phyloP scores from a whole-genome alignment of 2,329 filamentous ascomycete genomes.

The Colletotrichum magnum region DNA sequence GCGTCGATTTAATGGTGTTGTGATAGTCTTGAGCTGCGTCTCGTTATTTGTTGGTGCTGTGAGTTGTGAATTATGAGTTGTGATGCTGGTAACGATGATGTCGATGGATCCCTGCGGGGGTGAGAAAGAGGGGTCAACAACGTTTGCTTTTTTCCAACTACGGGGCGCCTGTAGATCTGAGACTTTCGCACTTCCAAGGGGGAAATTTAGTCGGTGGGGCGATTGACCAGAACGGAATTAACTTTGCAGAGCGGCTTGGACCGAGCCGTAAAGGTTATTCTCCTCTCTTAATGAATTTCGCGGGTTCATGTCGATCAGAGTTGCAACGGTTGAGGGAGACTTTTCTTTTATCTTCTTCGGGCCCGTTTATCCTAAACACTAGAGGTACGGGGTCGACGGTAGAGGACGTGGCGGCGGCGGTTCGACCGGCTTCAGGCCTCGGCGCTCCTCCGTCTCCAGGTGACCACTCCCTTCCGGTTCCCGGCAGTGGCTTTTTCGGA shows the following conservation, averaged over 20 bases:
- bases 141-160: not conserved
- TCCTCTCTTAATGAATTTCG: not conserved
- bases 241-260: not conserved
- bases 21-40: not conserved
- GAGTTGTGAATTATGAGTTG: not conserved
- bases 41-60: not conserved
- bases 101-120: not conserved
- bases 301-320: too few species aligned
- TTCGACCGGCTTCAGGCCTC: too few species aligned
- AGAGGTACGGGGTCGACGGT: too few species aligned
- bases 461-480: too few species aligned
- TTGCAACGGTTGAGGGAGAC: too few species aligned
- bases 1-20: not conserved
- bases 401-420: too few species aligned
- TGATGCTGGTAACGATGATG: not conserved
- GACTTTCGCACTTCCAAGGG: not conserved
- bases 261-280: too few species aligned
- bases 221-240: not conserved
- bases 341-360: too few species aligned
- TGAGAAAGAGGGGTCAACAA: too few species aligned
- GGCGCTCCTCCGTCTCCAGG: too few species aligned
- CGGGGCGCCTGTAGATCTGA: not conserved
- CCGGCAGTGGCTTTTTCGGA: too few species aligned
- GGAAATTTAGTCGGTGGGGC: not conserved
- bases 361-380: too few species aligned